Percentiles rank a stretch among this genome's conserved stretches.
Conservation (phyloP, 257 asterid species). For the Solanum virginianum region DNA sequence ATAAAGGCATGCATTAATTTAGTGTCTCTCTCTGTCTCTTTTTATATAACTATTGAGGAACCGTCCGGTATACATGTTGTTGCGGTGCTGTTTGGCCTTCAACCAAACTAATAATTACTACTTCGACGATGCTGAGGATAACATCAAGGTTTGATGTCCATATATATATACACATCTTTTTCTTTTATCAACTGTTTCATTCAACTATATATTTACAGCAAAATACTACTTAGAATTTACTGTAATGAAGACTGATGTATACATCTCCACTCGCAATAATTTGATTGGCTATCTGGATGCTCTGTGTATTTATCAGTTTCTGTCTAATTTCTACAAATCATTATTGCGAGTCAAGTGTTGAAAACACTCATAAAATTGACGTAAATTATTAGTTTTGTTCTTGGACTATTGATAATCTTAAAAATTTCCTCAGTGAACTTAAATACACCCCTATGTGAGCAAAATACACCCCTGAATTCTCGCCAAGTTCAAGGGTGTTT, state of each 20-base stretch:
- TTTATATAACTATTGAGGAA: too few relatives aligned
- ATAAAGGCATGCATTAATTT: background rate
- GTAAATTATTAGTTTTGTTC: too few relatives aligned
- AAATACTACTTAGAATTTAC: background rate
- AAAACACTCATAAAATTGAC: too few relatives aligned
- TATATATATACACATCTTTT: background rate
- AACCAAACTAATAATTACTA: background rate
- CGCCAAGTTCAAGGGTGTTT: too few relatives aligned
- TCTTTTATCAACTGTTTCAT: background rate
- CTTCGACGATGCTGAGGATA: background rate
- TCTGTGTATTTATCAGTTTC: background rate
- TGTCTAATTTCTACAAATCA: background rate
- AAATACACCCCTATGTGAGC: too few relatives aligned
- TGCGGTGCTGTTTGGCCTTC: background rate
- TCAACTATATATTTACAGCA: too few relatives aligned
- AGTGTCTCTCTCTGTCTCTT: background rate
- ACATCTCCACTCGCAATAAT: background rate
- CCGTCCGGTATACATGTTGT: background rate
- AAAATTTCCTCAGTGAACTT: too few relatives aligned
- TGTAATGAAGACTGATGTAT: too few relatives aligned
- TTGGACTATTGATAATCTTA: too few relatives aligned
- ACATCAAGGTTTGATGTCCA: background rate
- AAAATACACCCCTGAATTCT: too few relatives aligned
- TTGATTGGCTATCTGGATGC: too few relatives aligned
- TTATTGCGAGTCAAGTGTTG: too few relatives aligned